Evolutionary conservation across 148 eudicot species (phyloP), one percentile per base, ranked within the genome.

Genomic region (Diospyros lotus): DNA sequence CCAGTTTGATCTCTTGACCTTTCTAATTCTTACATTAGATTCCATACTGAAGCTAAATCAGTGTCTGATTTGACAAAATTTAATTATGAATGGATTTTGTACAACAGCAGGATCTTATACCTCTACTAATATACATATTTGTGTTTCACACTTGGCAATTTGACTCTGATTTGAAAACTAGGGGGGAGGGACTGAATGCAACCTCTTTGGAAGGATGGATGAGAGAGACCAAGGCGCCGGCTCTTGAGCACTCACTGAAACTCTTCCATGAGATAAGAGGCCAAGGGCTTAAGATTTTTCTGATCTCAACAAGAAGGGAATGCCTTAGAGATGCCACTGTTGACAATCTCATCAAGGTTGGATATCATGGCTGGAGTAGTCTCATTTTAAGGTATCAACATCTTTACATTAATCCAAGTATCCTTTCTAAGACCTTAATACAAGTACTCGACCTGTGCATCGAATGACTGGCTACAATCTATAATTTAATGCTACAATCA

Each of bases 251-350:
- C 58, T 68, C 86, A 14, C 52, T 79, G 68, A 82, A 51, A 64
- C 63, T 84, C 39, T 87, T 76, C 63, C 58, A 87, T 68, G 82
- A 87, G 68, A 62, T 87, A 12, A 82, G 78, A 77, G 81, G 76
- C 6, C 69, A 63, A 8, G 86, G 86, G 10, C 45, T 87, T 52
- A 75, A 84, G 75, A 78, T 84, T 68, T 66, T 87, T 64, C 59
- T 87, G 48, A 76, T 87, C 9, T 87, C 88, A 41, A 72, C 87
- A 43, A 87, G 90, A 77, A 80, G 78, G 75, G 90, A 87, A 71
- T 48, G 58, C 62, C 81, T 87, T n/a, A 74, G 87, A 80, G 80
- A 74, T 46, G 82, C 87, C 39, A 87, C 90, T 5, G 76, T 84
- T 59, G 83, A 87, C 70, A 87, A 87, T 77, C 83, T 87, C 61